Base-by-base conservation (phyloP, 1,139 yeast species). In the Pichia sp. region DNA sequence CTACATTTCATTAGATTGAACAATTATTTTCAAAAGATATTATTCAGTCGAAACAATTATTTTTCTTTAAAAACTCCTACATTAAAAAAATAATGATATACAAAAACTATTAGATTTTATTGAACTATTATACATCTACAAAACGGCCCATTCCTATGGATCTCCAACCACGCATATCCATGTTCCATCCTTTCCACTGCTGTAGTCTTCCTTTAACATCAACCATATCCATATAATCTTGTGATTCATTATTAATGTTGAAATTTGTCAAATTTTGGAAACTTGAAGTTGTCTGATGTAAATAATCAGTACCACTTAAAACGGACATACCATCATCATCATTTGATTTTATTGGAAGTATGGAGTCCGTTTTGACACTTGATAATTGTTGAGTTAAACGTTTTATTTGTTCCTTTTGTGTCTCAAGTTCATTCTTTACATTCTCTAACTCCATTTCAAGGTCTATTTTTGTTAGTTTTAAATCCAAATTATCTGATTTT, bases 91-190 rank as follows among this genome's bases (percentile, higher is more conserved):
- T 28, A 28, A 9, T 28, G 30, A 28, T 28, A 9, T 28, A 28
- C 30, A 28, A 10, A 28, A 28, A 10, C 14, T 31, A 14, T 14
- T 13, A 31, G 14, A 31, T 14, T 14, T 31, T 14, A 14, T 13
- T n/a, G 6, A 31, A 31, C 14, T 19, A 19, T 62, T 67, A 82
- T 38, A 80, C 63, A 43, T 79, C 81, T 30, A 82, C 71, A 3
- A 74, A 66, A 10, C 85, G 83, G 1, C 88, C 88, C 47, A 76
- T 71, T 0, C 87, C 87, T 34, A 79, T 71, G 48, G 79, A 74
- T 64, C 84, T 76, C 97, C 97, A 90, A 29, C 68, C 64, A 27
- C 88, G 76, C 95, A 90, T 87, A 63, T 90, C 96, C 5, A 88
- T 79, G 63, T 85, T 89, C 93, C 95, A 90, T 43, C 82, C 83